phyloP scores from a whole-genome alignment of 169 alveolate genomes.

The Theileria parva region DNA sequence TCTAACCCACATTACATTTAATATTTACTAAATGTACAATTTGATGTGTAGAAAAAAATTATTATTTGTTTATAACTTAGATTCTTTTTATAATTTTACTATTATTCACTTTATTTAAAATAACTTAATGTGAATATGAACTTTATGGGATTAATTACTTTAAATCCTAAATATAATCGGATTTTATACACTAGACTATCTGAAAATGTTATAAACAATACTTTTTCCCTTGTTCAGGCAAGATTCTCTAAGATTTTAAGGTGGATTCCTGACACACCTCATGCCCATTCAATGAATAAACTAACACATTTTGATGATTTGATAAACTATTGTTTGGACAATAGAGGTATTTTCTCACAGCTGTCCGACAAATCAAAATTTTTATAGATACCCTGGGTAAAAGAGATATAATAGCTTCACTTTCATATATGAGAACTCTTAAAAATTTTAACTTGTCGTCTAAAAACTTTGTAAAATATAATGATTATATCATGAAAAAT shows the following conservation, averaged over 20 bases:
- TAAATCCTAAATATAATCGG: background rate
- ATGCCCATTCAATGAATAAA: slow-evolving; percentile 53
- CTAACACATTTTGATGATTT: slow-evolving; percentile 64
- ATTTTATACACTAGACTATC: background rate
- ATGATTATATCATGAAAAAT: slow-evolving; percentile 40
- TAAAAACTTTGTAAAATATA: slow-evolving; percentile 31
- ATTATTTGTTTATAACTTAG: background rate
- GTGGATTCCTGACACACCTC: slow-evolving; percentile 67
- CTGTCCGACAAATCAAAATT: background rate
- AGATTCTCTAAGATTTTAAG: slow-evolving; percentile 59
- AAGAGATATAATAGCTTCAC: slow-evolving; percentile 65
- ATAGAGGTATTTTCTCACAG: slow-evolving; percentile 19
- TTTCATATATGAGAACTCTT: slow-evolving; percentile 62
- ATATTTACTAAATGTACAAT: background rate
- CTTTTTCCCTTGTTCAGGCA: background rate
- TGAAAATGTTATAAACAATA: background rate
- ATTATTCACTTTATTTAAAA: no score
- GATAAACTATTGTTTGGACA: slow-evolving; percentile 57
- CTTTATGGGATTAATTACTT: no score
- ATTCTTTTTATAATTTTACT: background rate
- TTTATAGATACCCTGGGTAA: slow-evolving; percentile 50
- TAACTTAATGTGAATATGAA: no score
- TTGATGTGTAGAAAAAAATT: background rate
- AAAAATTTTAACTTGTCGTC: slow-evolving; percentile 42
- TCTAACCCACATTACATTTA: background rate